Evolutionary conservation across 352 stramenopile genomes (phyloP).

Genomic region (Phytophthora fragariae): DNA sequence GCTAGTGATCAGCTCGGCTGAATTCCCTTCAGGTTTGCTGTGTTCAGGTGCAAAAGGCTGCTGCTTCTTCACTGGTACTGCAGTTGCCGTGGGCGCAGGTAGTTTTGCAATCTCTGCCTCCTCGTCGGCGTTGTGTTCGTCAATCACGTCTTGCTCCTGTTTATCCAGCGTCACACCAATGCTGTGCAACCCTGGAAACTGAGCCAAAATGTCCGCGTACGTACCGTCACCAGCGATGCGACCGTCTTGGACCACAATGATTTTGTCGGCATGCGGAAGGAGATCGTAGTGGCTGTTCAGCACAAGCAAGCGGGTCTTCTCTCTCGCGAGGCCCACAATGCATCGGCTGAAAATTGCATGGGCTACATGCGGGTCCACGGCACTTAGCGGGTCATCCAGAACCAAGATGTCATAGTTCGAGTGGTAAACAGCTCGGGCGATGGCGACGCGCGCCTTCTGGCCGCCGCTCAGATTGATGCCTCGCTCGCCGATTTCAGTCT

Average conservation of each 20-base stretch:
- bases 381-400: constrained; percentile 50
- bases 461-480: constrained; percentile 95
- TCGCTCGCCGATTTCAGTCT: constrained; percentile 95
- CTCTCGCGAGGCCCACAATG: constrained; percentile 25
- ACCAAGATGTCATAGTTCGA: constrained; percentile 61
- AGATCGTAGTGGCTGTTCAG: constrained; percentile 58
- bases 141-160: constrained; percentile 34
- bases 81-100: background rate
- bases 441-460: constrained; percentile 88
- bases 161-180: constrained; percentile 27
- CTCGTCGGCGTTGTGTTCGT: constrained; percentile 25
- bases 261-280: constrained; percentile 41
- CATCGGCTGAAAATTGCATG: constrained; percentile 45
- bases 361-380: constrained; percentile 48
- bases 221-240: constrained; percentile 32
- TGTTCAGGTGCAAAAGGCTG: constrained; percentile 2
- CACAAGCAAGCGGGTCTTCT: constrained; percentile 83
- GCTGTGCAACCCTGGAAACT: constrained; percentile 37
- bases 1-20: constrained; percentile 19
- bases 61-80: constrained; percentile 1
- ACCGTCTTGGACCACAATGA: constrained; percentile 46
- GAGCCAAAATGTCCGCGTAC: constrained; percentile 29
- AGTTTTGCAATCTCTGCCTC: background rate
- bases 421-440: constrained; percentile 92
- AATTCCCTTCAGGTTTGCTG: constrained; percentile 8